These are phyloP conservation scores for Paxillus rubicundulus DNA, from an alignment of 768 basidiomycete genomes.

Conservation along the genomic window DNA sequence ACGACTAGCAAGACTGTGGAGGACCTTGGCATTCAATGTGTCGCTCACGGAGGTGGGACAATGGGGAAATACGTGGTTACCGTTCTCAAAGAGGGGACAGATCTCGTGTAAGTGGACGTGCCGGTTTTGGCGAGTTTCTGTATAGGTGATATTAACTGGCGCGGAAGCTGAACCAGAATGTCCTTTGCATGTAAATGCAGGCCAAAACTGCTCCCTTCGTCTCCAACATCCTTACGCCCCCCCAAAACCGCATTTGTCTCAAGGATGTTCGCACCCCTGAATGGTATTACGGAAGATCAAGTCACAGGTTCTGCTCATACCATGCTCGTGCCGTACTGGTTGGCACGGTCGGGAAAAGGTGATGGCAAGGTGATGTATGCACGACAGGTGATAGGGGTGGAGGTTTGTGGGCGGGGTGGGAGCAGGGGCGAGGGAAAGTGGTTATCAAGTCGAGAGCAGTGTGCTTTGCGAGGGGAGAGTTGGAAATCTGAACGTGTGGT, in stretches of 20 bases:
- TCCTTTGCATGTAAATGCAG: conserved; percentile 36
- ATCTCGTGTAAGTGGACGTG: conserved; percentile 33
- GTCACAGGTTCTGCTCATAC: conserved; percentile 56
- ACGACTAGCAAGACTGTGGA: conserved; percentile 34
- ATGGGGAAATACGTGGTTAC: conserved; percentile 40
- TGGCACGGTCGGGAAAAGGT: conserved; percentile 32
- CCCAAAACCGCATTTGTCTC: conserved; percentile 46
- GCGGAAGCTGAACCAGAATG: background rate
- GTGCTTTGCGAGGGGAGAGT: conserved; percentile 28
- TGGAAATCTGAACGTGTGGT: conserved; percentile 1
- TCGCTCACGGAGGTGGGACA: conserved; percentile 34
- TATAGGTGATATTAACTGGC: background rate
- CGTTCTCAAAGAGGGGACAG: conserved; percentile 41
- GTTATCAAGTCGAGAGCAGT: conserved; percentile 33
- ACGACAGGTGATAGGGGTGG: conserved; percentile 53
- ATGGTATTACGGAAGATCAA: conserved; percentile 40
- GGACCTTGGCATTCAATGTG: conserved; percentile 36
- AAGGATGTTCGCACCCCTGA: conserved; percentile 46
- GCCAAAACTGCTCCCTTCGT: background rate
- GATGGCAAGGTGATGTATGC: conserved; percentile 36
- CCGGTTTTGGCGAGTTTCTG: conserved; percentile 32
- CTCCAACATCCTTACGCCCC: conserved; percentile 34
- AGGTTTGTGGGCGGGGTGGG: conserved; percentile 38
- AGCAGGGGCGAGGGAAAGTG: conserved; percentile 22
- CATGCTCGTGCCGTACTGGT: conserved; percentile 49